A percentile compares a stretch with the other conserved stretches of the same genome.
These are phyloP conservation scores for Colletotrichum falcatum DNA, from an alignment of 2,329 filamentous ascomycete genomes.

Conservation along the genomic window DNA sequence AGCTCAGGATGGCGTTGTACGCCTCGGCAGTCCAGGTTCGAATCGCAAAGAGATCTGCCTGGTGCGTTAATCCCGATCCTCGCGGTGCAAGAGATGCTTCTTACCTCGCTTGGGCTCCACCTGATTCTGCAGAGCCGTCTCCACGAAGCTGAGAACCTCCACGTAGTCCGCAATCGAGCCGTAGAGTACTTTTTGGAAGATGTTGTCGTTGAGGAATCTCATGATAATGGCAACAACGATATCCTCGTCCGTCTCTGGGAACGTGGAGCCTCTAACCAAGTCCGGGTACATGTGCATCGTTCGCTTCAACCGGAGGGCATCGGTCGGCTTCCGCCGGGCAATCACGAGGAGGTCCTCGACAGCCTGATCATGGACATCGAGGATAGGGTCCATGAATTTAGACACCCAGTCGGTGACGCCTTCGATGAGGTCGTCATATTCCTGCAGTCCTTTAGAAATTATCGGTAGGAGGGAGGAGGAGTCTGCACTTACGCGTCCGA, in stretches of 20 bases:
- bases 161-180: slow-evolving; percentile 44
- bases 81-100: neutral
- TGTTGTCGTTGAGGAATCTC: slow-evolving; percentile 51
- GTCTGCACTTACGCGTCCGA: slow-evolving; percentile 48
- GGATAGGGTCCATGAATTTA: slow-evolving; percentile 48
- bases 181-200: slow-evolving; percentile 52
- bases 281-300: slow-evolving; percentile 48
- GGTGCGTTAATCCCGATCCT: neutral
- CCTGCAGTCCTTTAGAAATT: slow-evolving; percentile 43
- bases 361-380: slow-evolving; percentile 46
- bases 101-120: slow-evolving; percentile 54
- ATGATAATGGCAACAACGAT: slow-evolving; percentile 51
- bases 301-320: slow-evolving; percentile 46
- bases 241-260: slow-evolving; percentile 54
- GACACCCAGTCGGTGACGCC: slow-evolving; percentile 52
- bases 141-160: slow-evolving; percentile 49
- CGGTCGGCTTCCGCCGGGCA: slow-evolving; percentile 44
- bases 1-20: slow-evolving; percentile 51
- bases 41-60: slow-evolving; percentile 51
- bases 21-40: slow-evolving; percentile 54
- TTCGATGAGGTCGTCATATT: slow-evolving; percentile 52
- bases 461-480: neutral
- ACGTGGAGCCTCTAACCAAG: slow-evolving; percentile 48
- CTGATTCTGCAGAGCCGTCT: slow-evolving; percentile 50
- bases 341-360: slow-evolving; percentile 43